phyloP scores from a whole-genome alignment of 2,329 filamentous ascomycete species.

The Verticillium tricorpus region DNA sequence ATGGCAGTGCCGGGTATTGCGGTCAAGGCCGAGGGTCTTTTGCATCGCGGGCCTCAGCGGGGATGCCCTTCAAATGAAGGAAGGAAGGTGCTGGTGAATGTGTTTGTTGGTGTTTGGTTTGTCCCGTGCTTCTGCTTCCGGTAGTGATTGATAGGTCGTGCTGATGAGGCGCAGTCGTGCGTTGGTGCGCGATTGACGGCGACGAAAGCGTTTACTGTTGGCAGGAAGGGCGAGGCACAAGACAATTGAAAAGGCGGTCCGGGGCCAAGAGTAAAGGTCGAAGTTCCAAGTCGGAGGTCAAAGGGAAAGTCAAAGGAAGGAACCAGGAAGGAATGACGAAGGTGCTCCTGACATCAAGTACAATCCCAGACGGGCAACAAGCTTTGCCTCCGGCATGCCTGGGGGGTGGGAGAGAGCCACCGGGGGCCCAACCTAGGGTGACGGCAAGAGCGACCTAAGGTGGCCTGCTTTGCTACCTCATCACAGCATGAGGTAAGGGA shows the following conservation, averaged over 20 bases:
- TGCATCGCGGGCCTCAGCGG: neutral
- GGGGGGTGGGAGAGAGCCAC: no score
- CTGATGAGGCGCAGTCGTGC: neutral
- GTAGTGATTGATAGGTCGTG: neutral
- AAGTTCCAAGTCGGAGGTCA: neutral
- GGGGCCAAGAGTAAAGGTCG: neutral
- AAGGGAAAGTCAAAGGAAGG: neutral
- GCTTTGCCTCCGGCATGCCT: neutral
- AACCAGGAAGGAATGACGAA: neutral
- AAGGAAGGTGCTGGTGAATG: neutral
- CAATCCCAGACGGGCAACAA: no score
- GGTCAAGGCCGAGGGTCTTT: neutral
- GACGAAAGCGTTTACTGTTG: neutral
- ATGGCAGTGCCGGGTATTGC: neutral
- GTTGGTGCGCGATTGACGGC: neutral
- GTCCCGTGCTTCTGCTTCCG: neutral
- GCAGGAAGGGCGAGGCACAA: no score
- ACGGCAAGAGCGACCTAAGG: neutral
- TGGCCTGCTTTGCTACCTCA: neutral
- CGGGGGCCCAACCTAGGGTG: neutral
- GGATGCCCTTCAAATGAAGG: neutral
- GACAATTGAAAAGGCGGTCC: neutral
- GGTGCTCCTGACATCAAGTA: neutral
- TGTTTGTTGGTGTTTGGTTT: neutral
- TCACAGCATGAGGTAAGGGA: neutral